A percentile compares a stretch with the other conserved stretches of the same genome.
phyloP scores from a whole-genome alignment of 352 stramenopile genomes.

The Phytophthora fragariaefolia region DNA sequence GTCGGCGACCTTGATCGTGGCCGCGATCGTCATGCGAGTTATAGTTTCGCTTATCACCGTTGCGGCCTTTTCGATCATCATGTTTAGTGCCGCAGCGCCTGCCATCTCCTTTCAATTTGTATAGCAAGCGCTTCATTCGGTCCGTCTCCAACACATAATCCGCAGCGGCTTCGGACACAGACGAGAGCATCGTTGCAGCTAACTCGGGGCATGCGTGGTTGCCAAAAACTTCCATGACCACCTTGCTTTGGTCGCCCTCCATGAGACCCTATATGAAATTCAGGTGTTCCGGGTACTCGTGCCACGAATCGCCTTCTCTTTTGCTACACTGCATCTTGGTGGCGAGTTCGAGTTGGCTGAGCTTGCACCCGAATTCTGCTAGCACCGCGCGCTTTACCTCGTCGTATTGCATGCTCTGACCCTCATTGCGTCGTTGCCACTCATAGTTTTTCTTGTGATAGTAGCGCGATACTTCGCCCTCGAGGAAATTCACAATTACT shows the following conservation, averaged over 20 bases:
- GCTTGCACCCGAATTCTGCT: background rate
- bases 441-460: constrained; percentile 8
- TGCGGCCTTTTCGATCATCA: background rate
- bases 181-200: background rate
- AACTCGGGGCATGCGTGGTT: constrained; percentile 3
- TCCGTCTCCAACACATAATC: no score
- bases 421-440: background rate
- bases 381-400: background rate
- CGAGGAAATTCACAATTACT: constrained; percentile 7
- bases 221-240: background rate
- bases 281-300: constrained; percentile 2
- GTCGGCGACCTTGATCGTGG: no score
- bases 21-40: background rate
- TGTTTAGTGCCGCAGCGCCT: background rate
- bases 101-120: background rate
- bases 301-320: constrained; percentile 1
- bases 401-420: background rate
- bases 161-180: background rate
- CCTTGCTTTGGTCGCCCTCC: background rate
- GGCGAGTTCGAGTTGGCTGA: constrained; percentile 2
- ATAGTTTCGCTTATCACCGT: background rate
- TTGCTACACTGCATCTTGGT: background rate
- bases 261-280: constrained; percentile 3
- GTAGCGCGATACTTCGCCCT: background rate
- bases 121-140: background rate